Percentiles rank a stretch among this genome's conserved stretches.
phyloP scores from a whole-genome alignment of 2,329 filamentous ascomycete genomes.

The Zelopaecilomyces penicillatus region DNA sequence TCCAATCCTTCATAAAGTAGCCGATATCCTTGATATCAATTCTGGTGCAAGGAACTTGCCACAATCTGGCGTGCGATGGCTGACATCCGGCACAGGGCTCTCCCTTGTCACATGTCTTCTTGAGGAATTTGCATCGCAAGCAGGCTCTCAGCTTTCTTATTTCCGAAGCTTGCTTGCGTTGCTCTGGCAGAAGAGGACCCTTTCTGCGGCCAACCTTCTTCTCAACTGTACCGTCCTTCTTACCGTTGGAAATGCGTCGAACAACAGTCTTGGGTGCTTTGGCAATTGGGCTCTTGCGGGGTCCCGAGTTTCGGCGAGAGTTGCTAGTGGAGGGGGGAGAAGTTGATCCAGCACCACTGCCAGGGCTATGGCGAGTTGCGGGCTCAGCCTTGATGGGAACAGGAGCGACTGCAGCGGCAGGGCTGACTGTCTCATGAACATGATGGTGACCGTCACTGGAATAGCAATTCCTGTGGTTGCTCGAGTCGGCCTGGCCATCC shows the following conservation, averaged over 20 bases:
- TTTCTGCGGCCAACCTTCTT: constrained; percentile 90
- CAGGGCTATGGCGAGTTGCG: constrained; percentile 47
- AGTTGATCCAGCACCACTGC: constrained; percentile 51
- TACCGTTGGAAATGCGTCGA: constrained; percentile 66
- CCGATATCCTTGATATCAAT: constrained; percentile 98
- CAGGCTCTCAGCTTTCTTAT: constrained; percentile 93
- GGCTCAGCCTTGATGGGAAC: constrained; percentile 56
- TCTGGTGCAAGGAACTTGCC: constrained; percentile 95
- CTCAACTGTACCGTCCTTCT: constrained; percentile 70
- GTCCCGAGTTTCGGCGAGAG: constrained; percentile 57
- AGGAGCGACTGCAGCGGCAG: constrained; percentile 58
- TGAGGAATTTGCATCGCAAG: constrained; percentile 93
- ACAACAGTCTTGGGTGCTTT: constrained; percentile 79
- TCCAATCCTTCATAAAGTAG: constrained; percentile 99
- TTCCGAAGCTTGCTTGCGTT: constrained; percentile 92
- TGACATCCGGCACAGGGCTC: constrained; percentile 94
- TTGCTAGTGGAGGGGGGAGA: constrained; percentile 55
- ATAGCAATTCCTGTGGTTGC: constrained; percentile 52
- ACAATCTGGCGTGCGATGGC: constrained; percentile 87
- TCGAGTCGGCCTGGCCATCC: constrained; percentile 59
- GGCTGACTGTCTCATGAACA: constrained; percentile 52
- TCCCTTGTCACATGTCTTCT: constrained; percentile 98
- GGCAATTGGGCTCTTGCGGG: constrained; percentile 66
- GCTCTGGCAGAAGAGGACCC: constrained; percentile 83
- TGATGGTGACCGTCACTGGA: constrained; percentile 45